Percentiles rank a stretch among this genome's conserved stretches.
Conservation (phyloP, 1,139 yeast species). For the Geotrichum reessii region DNA sequence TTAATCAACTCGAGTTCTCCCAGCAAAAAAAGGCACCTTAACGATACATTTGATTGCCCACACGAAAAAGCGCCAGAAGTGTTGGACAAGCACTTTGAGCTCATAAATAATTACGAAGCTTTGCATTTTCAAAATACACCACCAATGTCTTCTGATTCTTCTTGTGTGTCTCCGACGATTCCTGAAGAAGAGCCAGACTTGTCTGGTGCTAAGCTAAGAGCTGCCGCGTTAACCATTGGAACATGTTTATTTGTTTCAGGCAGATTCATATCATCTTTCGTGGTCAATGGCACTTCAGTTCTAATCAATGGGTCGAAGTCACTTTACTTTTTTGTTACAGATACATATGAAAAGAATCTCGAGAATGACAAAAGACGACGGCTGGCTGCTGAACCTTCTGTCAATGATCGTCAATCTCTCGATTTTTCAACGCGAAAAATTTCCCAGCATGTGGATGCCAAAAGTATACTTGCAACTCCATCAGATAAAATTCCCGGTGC, state of each 20-base stretch:
- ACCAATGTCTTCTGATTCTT: not conserved
- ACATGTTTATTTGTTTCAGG: conserved; percentile 10
- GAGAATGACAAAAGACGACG: conserved; percentile 10
- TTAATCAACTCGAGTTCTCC: not conserved
- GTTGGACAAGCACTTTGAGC: not conserved
- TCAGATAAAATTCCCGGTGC: not conserved
- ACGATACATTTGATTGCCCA: not conserved
- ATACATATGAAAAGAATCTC: conserved; percentile 4
- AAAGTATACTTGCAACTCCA: conserved; percentile 7
- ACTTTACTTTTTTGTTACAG: conserved; percentile 1
- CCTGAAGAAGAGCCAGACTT: conserved; percentile 2
- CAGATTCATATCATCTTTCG: conserved; percentile 2
- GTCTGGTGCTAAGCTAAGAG: conserved; percentile 8
- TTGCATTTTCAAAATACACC: not conserved
- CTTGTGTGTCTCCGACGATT: not conserved
- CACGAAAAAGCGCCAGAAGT: not conserved
- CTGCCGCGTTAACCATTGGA: conserved; percentile 7
- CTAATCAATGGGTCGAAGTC: conserved; percentile 6
- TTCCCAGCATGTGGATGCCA: not conserved
- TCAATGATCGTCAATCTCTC: not conserved
- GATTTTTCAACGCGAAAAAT: not conserved
- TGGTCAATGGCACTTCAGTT: not conserved
- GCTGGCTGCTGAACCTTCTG: conserved; percentile 2
- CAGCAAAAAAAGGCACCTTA: not conserved
- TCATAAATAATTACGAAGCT: not conserved